These are phyloP conservation scores for Barnettozyma wickerhamii DNA, from an alignment of 805 yeast genomes.

Conservation along the genomic window DNA sequence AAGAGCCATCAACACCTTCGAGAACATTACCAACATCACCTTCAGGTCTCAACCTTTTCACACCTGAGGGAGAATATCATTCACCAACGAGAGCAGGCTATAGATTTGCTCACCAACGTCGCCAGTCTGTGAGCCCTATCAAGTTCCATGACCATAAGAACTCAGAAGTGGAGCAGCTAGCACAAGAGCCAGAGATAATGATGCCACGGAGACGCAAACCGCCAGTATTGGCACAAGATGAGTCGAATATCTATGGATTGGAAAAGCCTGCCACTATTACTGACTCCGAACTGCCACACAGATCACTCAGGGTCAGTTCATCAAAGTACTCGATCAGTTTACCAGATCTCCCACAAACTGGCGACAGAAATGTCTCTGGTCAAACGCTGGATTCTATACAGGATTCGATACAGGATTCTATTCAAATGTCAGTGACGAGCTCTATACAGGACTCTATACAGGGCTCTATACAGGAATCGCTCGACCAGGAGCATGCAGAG, in stretches of 20 bases:
- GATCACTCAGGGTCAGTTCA: slow-evolving; percentile 1
- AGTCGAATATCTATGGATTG: too few relatives aligned
- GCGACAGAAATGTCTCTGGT: slow-evolving; percentile 1
- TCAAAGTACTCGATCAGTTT: slow-evolving; percentile 1
- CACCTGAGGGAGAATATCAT: slow-evolving; percentile 2
- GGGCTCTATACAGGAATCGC: slow-evolving; percentile 13
- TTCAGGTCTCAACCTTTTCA: slow-evolving; percentile 7
- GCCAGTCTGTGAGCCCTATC: background rate
- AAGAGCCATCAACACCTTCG: slow-evolving; percentile 4
- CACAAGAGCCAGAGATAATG: background rate
- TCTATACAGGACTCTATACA: slow-evolving; percentile 19
- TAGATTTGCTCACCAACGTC: slow-evolving; percentile 3
- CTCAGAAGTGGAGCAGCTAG: background rate
- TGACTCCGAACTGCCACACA: background rate
- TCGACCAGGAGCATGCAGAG: background rate
- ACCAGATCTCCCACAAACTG: slow-evolving; percentile 1
- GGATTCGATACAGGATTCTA: slow-evolving; percentile 18
- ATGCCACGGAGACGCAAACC: background rate
- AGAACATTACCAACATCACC: slow-evolving; percentile 7
- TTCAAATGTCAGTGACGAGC: too few relatives aligned
- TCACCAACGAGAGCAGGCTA: slow-evolving; percentile 1
- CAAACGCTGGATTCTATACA: slow-evolving; percentile 6
- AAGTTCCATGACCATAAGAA: slow-evolving; percentile 2
- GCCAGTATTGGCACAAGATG: background rate
- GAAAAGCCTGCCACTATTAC: too few relatives aligned